Percentiles rank a stretch among this genome's conserved stretches.
Evolutionary conservation across 805 yeast genomes (phyloP).

Genomic region (Candida tibetensis): DNA sequence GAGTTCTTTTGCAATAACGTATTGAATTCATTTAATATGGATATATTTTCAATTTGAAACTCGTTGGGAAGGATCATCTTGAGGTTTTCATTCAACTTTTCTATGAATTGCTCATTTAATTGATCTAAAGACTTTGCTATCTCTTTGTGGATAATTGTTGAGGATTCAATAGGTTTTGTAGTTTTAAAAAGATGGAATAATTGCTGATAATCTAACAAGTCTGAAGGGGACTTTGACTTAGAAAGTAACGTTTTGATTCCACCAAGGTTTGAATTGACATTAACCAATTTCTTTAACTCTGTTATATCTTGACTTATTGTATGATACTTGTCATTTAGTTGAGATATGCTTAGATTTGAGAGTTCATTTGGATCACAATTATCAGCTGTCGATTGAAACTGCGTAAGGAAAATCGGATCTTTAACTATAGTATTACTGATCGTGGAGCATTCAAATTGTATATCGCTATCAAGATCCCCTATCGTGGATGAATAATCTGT

Average conservation of each 20-base stretch:
- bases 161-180: neutral
- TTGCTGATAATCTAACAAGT: conserved; percentile 14
- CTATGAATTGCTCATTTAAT: conserved; percentile 6
- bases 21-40: conserved; percentile 11
- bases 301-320: conserved; percentile 4
- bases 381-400: conserved; percentile 1
- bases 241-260: conserved; percentile 7
- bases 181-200: conserved; percentile 9
- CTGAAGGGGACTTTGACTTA: conserved; percentile 9
- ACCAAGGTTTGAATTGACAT: neutral
- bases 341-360: conserved; percentile 6
- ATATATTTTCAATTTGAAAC: conserved; percentile 7
- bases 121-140: conserved; percentile 5
- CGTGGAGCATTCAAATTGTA: neutral
- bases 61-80: conserved; percentile 20
- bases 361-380: conserved; percentile 2
- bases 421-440: conserved; percentile 1
- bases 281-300: conserved; percentile 1
- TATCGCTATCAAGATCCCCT: neutral
- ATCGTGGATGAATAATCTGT: neutral
- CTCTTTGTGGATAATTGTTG: conserved; percentile 5
- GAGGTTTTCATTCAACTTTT: conserved; percentile 16
- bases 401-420: conserved; percentile 3
- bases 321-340: conserved; percentile 7
- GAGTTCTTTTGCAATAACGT: conserved; percentile 8